Evolutionary conservation across 108 stramenopile genomes (phyloP).

Genomic region (Skeletonema costatum): DNA sequence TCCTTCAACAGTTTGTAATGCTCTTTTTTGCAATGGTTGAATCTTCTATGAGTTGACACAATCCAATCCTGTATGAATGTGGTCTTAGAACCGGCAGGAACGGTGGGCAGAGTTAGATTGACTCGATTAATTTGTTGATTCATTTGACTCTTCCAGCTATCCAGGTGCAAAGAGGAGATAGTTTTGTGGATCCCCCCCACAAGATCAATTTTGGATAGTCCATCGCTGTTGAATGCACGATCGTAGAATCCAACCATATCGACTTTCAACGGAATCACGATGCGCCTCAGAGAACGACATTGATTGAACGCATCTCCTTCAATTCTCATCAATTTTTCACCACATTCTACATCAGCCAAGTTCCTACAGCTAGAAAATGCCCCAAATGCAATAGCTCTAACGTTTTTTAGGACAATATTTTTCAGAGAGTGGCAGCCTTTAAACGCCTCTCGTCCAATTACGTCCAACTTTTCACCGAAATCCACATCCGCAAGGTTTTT

Average conservation of each 20-base stretch:
- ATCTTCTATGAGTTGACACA: not conserved
- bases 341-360: not conserved
- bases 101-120: not conserved
- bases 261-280: not conserved
- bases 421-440: not conserved
- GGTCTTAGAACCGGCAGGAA: not conserved
- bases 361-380: not conserved
- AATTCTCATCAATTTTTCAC: not conserved
- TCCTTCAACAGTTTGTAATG: not conserved
- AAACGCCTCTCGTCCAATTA: not conserved
- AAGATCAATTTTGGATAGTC: not conserved
- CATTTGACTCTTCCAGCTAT: not conserved
- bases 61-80: not conserved
- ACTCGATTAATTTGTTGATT: not conserved
- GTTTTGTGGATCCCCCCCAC: not conserved
- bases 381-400: not conserved
- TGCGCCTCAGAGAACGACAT: not conserved
- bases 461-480: not conserved
- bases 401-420: not conserved
- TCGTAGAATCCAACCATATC: not conserved
- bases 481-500: not conserved
- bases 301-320: not conserved
- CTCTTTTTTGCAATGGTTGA: not conserved
- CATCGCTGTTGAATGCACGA: not conserved
- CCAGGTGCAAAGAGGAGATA: not conserved